Base-by-base conservation (phyloP, 2,329 filamentous ascomycete species). In the Exophiala sp. region DNA sequence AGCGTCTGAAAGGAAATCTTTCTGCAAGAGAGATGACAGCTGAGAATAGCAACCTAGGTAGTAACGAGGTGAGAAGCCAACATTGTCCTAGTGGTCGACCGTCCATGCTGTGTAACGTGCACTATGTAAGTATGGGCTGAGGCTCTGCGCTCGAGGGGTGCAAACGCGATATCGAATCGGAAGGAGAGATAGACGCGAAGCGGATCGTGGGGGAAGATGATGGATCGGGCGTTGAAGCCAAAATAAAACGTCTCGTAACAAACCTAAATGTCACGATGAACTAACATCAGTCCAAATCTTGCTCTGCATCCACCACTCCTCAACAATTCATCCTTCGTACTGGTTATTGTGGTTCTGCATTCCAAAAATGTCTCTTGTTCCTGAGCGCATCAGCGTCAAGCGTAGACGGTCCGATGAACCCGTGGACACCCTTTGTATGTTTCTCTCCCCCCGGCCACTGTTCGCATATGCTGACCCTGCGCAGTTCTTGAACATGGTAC, bases 401-500 rank as follows among this genome's bases (percentile, higher is more conserved):
- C 71, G 78, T 48, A 75, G 77, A 57, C 73, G 77, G 48, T 72
- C 73, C 48, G 77, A 80, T 46, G 74, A 76, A 41, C 75, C 77
- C 2, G 72, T 78, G n/a, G 76, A 80, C 53, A 70, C 72, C 18
- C 66, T 79, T 43, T 73, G 73, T 76, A 71, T 43, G 60, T 60
- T 29, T 48, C 21, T 9, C 35, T 27, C 29, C 34, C 27, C 21
- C 29, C 41, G 23, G 18, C 5, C 39, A 14, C 37, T 43, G 19
- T 35, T 40, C 27, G 3, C 32, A n/a, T 10, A 16, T 39, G 21
- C 45, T 52, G 38, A 53, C 14, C 38, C 3, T 34, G 14, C 29
- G 21, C 43, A 74, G 71, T 71, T 58, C 73, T 74, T 37, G 69
- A 73, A 57, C 67, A 68, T 27, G 66, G 70, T 2, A 46, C 38